Evolutionary conservation across 441 rosid genomes (phyloP).

Genomic region (Arabidopsis lyrata): DNA sequence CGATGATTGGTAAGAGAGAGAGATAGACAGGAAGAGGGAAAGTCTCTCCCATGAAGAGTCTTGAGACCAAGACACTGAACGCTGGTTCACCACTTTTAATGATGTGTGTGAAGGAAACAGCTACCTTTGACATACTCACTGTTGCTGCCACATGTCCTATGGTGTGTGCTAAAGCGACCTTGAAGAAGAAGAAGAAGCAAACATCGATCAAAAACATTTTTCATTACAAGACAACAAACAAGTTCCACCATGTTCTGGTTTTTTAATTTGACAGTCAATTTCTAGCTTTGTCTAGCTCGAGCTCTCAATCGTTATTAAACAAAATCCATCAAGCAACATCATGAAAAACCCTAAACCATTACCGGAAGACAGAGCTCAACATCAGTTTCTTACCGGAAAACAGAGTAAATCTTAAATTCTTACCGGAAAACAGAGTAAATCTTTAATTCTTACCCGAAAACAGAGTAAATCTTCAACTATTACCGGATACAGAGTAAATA

Average conservation of each 20-base stretch:
- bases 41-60: constrained; percentile 71
- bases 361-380: not conserved
- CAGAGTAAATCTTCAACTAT: not conserved
- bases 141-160: constrained; percentile 98
- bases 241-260: not conserved
- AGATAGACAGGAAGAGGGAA: constrained; percentile 80
- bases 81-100: constrained; percentile 98
- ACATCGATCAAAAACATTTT: not conserved
- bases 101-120: constrained; percentile 96
- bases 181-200: constrained; percentile 36
- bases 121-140: constrained; percentile 96
- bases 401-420: not conserved
- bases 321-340: not conserved
- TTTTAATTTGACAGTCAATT: not conserved
- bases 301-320: not conserved
- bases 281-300: not conserved
- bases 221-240: constrained; percentile 17
- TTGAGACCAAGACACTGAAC: constrained; percentile 84
- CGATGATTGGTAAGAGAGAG: constrained; percentile 86
- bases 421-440: not conserved
- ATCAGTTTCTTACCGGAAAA: not conserved
- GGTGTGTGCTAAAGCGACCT: constrained; percentile 91
- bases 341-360: not conserved
- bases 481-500: not conserved
- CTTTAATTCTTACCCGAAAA: not conserved